Conservation (phyloP, 108 stramenopile species). For the Asterionellopsis glacialis region DNA sequence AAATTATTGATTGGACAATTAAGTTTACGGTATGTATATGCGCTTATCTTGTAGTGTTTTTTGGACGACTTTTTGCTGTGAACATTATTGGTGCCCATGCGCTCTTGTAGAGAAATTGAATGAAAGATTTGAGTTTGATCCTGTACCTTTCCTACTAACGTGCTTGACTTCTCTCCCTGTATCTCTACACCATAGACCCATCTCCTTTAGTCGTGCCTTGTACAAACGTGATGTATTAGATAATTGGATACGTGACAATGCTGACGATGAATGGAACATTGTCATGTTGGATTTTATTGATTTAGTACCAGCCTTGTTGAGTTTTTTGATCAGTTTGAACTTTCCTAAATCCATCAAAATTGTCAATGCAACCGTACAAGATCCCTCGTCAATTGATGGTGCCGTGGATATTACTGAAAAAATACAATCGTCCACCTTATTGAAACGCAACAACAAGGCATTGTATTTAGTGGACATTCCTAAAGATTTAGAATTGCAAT, state of each 20-base stretch:
- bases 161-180: no score
- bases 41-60: no score
- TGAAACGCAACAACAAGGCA: slow-evolving; percentile 25
- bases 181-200: slow-evolving; percentile 8
- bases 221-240: slow-evolving; percentile 38
- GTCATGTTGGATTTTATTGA: slow-evolving; percentile 46
- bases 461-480: slow-evolving; percentile 38
- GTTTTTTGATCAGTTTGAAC: slow-evolving; percentile 42
- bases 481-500: slow-evolving; percentile 12
- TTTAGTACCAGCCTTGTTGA: slow-evolving; percentile 33
- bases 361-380: slow-evolving; percentile 30
- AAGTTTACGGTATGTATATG: slow-evolving; percentile 15
- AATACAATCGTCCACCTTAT: slow-evolving; percentile 16
- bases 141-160: no score
- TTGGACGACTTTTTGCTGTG: no score
- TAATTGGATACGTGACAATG: slow-evolving; percentile 30
- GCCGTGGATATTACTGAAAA: slow-evolving; percentile 30
- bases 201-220: slow-evolving; percentile 30
- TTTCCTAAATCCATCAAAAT: slow-evolving; percentile 32
- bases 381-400: slow-evolving; percentile 25
- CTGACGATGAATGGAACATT: slow-evolving; percentile 37
- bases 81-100: no score
- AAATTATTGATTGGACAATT: slow-evolving; percentile 24
- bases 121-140: no score
- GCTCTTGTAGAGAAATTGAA: no score